phyloP scores from a whole-genome alignment of 345 rosid species.

The Brassica juncea region DNA sequence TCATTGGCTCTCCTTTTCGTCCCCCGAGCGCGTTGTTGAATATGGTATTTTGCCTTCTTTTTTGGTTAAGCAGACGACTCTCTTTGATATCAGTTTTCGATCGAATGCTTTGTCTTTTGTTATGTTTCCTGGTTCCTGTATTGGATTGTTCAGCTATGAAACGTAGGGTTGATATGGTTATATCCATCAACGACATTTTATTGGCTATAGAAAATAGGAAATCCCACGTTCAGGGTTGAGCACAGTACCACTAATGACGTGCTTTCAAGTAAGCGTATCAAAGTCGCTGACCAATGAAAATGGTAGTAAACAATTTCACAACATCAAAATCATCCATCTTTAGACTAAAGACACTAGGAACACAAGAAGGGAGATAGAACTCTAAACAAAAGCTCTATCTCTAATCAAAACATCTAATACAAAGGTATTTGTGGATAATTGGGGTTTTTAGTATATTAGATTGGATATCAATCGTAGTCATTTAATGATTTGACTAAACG shows the following conservation, averaged over 20 bases:
- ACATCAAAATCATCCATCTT: not conserved
- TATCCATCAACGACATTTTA: not conserved
- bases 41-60: not conserved
- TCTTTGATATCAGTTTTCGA: conserved; percentile 2
- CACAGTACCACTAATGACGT: not conserved
- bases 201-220: not conserved
- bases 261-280: not conserved
- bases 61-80: not conserved
- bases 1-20: not conserved
- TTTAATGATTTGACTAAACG: no score
- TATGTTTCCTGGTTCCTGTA: not conserved
- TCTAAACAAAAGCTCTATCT: no score
- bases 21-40: not conserved
- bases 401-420: no score
- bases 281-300: not conserved
- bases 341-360: not conserved
- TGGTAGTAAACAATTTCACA: not conserved
- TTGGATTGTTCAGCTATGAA: not conserved
- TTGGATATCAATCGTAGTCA: no score
- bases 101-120: not conserved
- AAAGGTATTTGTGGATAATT: no score
- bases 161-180: not conserved
- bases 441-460: no score
- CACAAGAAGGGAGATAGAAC: not conserved
- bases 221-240: not conserved